These are phyloP conservation scores for Paralagenidium karlingii DNA, from an alignment of 352 stramenopile genomes.

Conservation along the genomic window DNA sequence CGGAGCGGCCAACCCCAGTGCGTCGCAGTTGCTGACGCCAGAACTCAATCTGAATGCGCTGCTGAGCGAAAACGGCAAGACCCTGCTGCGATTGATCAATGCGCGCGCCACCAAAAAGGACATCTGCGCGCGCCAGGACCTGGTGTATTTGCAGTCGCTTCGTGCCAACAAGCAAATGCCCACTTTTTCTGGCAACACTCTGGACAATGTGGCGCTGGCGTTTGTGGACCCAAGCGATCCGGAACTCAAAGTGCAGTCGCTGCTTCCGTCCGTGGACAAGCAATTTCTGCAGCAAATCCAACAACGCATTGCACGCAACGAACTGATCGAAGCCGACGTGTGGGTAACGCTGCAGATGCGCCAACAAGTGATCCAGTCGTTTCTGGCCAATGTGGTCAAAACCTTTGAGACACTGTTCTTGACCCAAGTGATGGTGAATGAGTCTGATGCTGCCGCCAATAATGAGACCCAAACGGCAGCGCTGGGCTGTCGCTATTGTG, in stretches of 20 bases:
- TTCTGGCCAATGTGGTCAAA: slow-evolving; percentile 72
- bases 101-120: slow-evolving; percentile 48
- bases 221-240: slow-evolving; percentile 65
- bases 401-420: slow-evolving; percentile 81
- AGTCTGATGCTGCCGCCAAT: slow-evolving; percentile 23
- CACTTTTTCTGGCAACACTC: slow-evolving; percentile 74
- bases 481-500: slow-evolving; percentile 61
- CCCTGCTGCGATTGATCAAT: slow-evolving; percentile 62
- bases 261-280: slow-evolving; percentile 47
- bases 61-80: slow-evolving; percentile 70
- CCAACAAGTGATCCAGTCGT: slow-evolving; percentile 63
- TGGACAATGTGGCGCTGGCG: slow-evolving; percentile 56
- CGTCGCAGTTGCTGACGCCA: slow-evolving; percentile 53
- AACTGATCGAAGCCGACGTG: slow-evolving; percentile 72
- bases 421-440: slow-evolving; percentile 49
- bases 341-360: slow-evolving; percentile 80
- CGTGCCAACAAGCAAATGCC: slow-evolving; percentile 55
- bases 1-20: slow-evolving; percentile 20
- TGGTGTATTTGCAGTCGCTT: slow-evolving; percentile 53
- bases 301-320: slow-evolving; percentile 46
- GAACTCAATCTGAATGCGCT: slow-evolving; percentile 62
- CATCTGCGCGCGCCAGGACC: slow-evolving; percentile 63
- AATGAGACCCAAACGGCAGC: slow-evolving; percentile 5
- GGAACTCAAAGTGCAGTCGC: slow-evolving; percentile 65
- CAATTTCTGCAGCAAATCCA: slow-evolving; percentile 46